A percentile compares a stretch with the other conserved stretches of the same genome.
Conservation (phyloP, 345 rosid genomes). For the Eucalyptus polybractea region DNA sequence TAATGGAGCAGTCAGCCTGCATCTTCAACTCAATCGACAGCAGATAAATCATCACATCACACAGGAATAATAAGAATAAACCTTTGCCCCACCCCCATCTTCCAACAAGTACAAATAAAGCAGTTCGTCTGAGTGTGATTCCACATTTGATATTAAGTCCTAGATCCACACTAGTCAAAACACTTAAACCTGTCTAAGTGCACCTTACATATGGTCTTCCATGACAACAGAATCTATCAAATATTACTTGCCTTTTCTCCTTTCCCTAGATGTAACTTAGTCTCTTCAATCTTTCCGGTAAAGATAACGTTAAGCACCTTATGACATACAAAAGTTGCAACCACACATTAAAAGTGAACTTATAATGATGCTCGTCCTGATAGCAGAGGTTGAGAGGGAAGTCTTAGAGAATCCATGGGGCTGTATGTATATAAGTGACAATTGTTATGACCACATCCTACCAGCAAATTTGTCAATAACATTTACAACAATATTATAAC, state of each 20-base stretch:
- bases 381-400: background rate
- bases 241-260: background rate
- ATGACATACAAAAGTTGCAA: background rate
- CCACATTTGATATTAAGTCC: background rate
- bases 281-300: background rate
- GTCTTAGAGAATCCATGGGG: background rate
- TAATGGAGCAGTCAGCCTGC: background rate
- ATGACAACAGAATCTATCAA: background rate
- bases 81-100: background rate
- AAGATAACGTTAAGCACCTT: background rate
- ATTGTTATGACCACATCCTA: background rate
- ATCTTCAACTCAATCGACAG: background rate
- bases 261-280: background rate
- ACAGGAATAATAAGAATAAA: background rate
- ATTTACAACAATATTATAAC: background rate
- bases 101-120: background rate
- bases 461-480: background rate
- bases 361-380: background rate
- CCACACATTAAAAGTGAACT: background rate
- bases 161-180: background rate
- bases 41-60: background rate
- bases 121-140: background rate
- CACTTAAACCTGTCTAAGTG: background rate
- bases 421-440: background rate
- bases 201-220: background rate